Base-by-base conservation (phyloP, 768 basidiomycete genomes). In the Mycena filopes region DNA sequence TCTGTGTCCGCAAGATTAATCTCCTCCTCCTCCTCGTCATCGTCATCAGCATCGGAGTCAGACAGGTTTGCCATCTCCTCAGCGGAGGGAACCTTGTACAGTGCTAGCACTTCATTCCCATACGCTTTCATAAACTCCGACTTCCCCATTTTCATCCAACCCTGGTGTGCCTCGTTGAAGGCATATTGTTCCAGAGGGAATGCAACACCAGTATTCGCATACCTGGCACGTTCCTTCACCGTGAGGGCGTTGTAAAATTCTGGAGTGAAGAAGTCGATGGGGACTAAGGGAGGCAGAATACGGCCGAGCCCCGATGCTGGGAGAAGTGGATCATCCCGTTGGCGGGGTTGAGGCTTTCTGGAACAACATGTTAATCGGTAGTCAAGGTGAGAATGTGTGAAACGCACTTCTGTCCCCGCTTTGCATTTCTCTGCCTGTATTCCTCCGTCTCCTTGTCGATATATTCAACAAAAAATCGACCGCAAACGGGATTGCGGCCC, bases 381-480 rank as follows among this genome's bases (percentile, higher is more conserved):
- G 31, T 26, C 18, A 33, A 6, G 21, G 2, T 38, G 20, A 11
- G 12, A 11, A 11, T 12, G 13, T 6, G 1, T 50, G 15, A 20
- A 18, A 47, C 40, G 1, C 57, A 51, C 55, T 38, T 57, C 18
- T 64, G 62, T 20, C 48, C 62, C 10, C 21, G 12, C 28, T 57
- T 56, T 18, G 31, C 26, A 28, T 56, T 63, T 15, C 63, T 56
- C 43, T 49, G 47, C 6, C 54, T 25, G 31, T 63, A 63, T 16
- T 18, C 28, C n/a, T 63, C 61, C 1, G 61, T 40, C 7, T 4
- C 26, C 5, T 28, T 13, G 33, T 64, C 62, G n/a, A 64, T 40
- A 11, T 47, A 43, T 10, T 47, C 23, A 16, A 33, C 1, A 47
- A 47, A n/a, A 57, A 57, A n/a, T 13, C 15, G 3, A 1, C 36